A percentile compares a stretch with the other conserved stretches of the same genome.
phyloP scores from a whole-genome alignment of 805 yeast species.

The Candida broadrunensis region DNA sequence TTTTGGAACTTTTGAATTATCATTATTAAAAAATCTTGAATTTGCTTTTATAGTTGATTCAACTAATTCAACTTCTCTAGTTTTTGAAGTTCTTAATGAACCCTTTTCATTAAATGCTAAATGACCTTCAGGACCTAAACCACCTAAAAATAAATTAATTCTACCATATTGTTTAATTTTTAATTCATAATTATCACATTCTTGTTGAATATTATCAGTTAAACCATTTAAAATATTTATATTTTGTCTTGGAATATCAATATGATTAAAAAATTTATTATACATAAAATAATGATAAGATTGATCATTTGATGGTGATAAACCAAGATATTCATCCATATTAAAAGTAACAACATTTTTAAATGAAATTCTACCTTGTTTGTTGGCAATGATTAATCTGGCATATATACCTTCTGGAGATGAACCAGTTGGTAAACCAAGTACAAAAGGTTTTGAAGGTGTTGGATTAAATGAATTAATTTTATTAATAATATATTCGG shows the following conservation, averaged over 20 bases:
- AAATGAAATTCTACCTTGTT: conserved; percentile 42
- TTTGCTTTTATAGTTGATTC: conserved; percentile 52
- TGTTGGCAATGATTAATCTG: conserved; percentile 42
- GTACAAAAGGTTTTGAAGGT: conserved; percentile 44
- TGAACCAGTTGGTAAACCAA: conserved; percentile 62
- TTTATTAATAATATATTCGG: conserved; percentile 40
- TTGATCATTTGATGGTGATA: conserved; percentile 45
- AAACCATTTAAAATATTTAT: conserved; percentile 56
- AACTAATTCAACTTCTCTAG: conserved; percentile 47
- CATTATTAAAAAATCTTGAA: conserved; percentile 49
- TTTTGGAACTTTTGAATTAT: conserved; percentile 46
- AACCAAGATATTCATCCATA: conserved; percentile 59
- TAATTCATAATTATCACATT: conserved; percentile 48
- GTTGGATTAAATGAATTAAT: conserved; percentile 48
- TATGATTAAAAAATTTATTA: conserved; percentile 52
- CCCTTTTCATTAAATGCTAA: conserved; percentile 61
- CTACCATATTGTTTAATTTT: conserved; percentile 47
- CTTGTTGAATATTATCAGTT: conserved; percentile 41
- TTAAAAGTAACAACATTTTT: conserved; percentile 56
- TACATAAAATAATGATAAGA: conserved; percentile 59
- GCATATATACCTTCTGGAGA: conserved; percentile 57
- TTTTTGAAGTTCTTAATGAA: conserved; percentile 40
- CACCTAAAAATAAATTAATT: conserved; percentile 55
- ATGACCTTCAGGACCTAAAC: conserved; percentile 61
- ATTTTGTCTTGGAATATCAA: conserved; percentile 50